Evolutionary conservation across 208 protist species (phyloP), one percentile per base, ranked within the genome.

Genomic region (Leishmania martiniquensis): DNA sequence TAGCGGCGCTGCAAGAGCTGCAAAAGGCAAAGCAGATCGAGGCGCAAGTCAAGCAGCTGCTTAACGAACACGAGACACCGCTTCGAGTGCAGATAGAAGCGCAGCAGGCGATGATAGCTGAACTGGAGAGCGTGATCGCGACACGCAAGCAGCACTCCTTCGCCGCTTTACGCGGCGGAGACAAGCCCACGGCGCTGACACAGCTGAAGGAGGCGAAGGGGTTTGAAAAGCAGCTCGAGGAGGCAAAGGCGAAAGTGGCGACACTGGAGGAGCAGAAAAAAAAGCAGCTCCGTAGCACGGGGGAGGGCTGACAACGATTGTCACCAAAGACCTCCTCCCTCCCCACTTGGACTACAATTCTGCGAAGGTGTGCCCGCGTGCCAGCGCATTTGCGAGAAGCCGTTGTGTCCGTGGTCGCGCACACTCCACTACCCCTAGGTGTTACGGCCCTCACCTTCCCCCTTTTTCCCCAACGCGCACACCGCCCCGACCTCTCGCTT

Each of bases 171-270:
- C 77, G 73, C 17, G 72, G 37, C 0, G 81, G 85, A 17, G 82
- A 89, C 65, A 89, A 89, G 69, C 81, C 75, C 6, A 67, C 74
- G 10, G 85, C 85, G 49, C 67, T 89, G 47, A 79, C 77, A 45
- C 79, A 81, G 32, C 66, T 89, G 54, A 85, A 83, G 45, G 81
- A 86, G 63, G 79, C 83, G 39, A 89, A 84, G 76, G 75, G 74
- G 9, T 75, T 84, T 22, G 81, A 86, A 51, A 60, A 44, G 44
- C 81, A 89, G 72, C 49, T 86, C 9, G 78, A 83, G 29, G 82
- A 63, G 25, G 72, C 57, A n/a, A 84, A 79, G 49, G 60, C 60
- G 7, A 67, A 60, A 67, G 32, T 81, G 44, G 63, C 59, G 1
- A 9, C 39, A 34, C 74, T 89, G 15, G 47, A 68, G 37, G 72